phyloP scores from a whole-genome alignment of 305 asterid genomes.

The Fraxinus paxiana region DNA sequence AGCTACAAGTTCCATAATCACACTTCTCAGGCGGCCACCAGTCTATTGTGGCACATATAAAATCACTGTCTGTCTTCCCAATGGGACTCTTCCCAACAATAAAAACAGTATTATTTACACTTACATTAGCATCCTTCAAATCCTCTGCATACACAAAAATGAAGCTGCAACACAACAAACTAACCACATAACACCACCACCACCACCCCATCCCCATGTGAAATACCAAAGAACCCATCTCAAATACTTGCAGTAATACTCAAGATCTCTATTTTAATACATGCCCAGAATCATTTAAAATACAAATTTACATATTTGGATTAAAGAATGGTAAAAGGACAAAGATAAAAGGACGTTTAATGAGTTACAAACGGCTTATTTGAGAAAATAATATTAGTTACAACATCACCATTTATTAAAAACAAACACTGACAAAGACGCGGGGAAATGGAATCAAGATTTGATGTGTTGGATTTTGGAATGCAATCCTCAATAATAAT shows the following conservation, averaged over 20 bases:
- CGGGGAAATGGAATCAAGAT: not conserved
- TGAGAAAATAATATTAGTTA: not conserved
- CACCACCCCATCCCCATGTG: slow-evolving; percentile 9
- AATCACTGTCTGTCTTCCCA: slow-evolving; percentile 48
- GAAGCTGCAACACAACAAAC: slow-evolving; percentile 21
- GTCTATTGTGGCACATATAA: slow-evolving; percentile 57
- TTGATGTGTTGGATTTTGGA: not conserved
- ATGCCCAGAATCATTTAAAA: not conserved
- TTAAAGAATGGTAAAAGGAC: not conserved
- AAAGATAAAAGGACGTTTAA: not conserved
- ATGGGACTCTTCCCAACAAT: slow-evolving; percentile 40
- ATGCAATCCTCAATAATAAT: not conserved
- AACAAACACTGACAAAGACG: not conserved
- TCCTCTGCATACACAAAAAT: slow-evolving; percentile 5
- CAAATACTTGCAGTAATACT: not conserved
- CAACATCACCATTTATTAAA: not conserved
- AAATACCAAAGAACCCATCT: slow-evolving; percentile 30
- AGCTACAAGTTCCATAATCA: slow-evolving; percentile 59
- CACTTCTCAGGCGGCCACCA: slow-evolving; percentile 78
- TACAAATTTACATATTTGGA: not conserved
- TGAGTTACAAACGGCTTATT: not conserved
- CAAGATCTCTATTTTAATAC: slow-evolving; percentile 17
- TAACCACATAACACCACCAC: slow-evolving; percentile 23
- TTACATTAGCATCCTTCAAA: slow-evolving; percentile 25
- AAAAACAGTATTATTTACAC: slow-evolving; percentile 27